A percentile compares a stretch with the other conserved stretches of the same genome.
These are phyloP conservation scores for Fusarium zealandicum DNA, from an alignment of 2,329 filamentous ascomycete species.

Conservation along the genomic window DNA sequence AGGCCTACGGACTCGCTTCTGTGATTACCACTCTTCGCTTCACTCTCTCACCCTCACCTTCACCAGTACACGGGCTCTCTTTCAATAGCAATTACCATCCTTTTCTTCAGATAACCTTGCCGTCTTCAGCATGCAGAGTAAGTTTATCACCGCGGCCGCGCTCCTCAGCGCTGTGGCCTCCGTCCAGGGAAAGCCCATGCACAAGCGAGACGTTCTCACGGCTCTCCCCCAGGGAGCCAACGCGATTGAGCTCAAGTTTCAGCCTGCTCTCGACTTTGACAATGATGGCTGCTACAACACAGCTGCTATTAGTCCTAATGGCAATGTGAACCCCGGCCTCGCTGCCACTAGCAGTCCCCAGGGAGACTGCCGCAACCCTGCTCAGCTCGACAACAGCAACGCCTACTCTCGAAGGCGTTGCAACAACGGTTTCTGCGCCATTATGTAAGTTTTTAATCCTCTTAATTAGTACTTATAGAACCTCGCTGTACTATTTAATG, in stretches of 20 bases:
- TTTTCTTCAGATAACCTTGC: not conserved
- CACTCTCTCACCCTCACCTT: not conserved
- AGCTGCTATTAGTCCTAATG: constrained; percentile 51
- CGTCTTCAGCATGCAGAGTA: constrained; percentile 27
- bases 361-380: constrained; percentile 43
- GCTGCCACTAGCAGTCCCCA: constrained; percentile 41
- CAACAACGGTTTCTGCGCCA: constrained; percentile 46
- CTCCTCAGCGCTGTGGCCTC: constrained; percentile 31
- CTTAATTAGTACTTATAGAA: too few species aligned
- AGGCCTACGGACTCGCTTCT: not conserved
- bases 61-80: not conserved
- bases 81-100: not conserved
- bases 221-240: constrained; percentile 46
- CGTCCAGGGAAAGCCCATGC: constrained; percentile 20
- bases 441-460: constrained; percentile 31
- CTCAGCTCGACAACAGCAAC: constrained; percentile 44
- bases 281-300: constrained; percentile 54
- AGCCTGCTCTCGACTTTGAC: constrained; percentile 51
- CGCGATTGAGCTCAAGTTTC: constrained; percentile 45
- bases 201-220: constrained; percentile 39
- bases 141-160: constrained; percentile 17
- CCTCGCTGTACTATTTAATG: too few species aligned
- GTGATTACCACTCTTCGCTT: not conserved
- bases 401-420: constrained; percentile 44
- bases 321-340: constrained; percentile 43